Percentiles rank a stretch among this genome's conserved stretches.
Evolutionary conservation across 2,329 filamentous ascomycete species (phyloP).

Genomic region (Chaetomiaceae sp.): DNA sequence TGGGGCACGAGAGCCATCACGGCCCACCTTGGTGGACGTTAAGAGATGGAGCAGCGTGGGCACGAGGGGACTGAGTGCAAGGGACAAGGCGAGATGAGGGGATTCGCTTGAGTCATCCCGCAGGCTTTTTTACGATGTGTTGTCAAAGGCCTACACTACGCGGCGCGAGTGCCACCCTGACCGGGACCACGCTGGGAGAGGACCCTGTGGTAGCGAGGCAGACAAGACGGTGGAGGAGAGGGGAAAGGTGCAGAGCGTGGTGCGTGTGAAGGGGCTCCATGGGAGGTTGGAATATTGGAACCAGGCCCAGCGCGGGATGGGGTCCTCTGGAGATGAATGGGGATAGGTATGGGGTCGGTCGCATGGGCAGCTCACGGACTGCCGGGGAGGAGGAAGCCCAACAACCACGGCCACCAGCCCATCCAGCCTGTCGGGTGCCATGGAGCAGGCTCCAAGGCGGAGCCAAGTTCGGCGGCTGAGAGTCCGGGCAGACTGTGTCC

Average conservation of each 20-base stretch:
- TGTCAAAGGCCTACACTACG: too few relatives aligned
- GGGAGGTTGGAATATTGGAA: not conserved
- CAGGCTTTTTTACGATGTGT: slow-evolving; percentile 2
- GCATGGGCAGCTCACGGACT: not conserved
- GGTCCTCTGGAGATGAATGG: too few relatives aligned
- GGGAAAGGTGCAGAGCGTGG: not conserved
- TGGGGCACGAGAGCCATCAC: not conserved
- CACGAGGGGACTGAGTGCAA: not conserved
- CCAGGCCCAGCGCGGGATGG: not conserved
- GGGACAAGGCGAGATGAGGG: too few relatives aligned
- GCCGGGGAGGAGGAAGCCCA: not conserved
- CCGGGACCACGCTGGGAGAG: not conserved
- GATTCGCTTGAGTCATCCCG: not conserved
- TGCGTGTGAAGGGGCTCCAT: not conserved
- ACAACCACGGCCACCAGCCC: not conserved
- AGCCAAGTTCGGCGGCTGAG: slow-evolving; percentile 1
- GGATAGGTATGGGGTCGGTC: not conserved
- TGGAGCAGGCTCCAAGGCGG: not conserved
- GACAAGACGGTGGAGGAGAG: not conserved
- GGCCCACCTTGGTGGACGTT: not conserved
- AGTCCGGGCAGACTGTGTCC: not conserved
- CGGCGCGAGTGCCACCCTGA: not conserved
- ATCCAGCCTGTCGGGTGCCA: slow-evolving; percentile 10
- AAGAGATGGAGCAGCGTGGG: not conserved
- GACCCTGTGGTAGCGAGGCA: not conserved